These are phyloP conservation scores for Plectosphaerella sp. DNA, from an alignment of 2,329 filamentous ascomycete genomes.

Conservation along the genomic window DNA sequence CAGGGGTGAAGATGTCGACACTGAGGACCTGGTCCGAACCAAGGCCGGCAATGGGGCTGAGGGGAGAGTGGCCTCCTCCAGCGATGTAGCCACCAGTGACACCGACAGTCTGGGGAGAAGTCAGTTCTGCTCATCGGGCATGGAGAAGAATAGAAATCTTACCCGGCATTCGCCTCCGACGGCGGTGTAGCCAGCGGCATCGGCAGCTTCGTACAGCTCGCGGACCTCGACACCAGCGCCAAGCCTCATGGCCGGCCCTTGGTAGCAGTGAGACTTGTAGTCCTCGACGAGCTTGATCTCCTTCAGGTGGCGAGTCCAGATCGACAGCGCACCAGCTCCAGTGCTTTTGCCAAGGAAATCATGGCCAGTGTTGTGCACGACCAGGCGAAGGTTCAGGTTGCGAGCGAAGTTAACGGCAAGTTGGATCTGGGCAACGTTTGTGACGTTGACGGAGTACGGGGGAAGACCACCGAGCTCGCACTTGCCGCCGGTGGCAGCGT, in stretches of 20 bases:
- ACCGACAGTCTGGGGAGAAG: constrained; percentile 15
- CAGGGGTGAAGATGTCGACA: constrained; percentile 42
- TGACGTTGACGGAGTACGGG: constrained; percentile 34
- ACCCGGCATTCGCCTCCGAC: constrained; percentile 48
- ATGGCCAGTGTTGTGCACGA: constrained; percentile 50
- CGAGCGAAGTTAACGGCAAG: constrained; percentile 41
- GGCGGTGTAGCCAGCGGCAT: constrained; percentile 39
- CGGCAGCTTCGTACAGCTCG: constrained; percentile 47
- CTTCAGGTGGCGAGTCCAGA: constrained; percentile 46
- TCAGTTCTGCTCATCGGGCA: background rate
- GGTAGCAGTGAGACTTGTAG: constrained; percentile 22
- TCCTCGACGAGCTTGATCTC: constrained; percentile 17
- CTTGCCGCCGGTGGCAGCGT: constrained; percentile 18
- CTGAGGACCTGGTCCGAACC: constrained; percentile 43
- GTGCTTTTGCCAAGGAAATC: constrained; percentile 49
- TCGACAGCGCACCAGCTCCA: constrained; percentile 40
- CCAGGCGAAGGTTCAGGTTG: constrained; percentile 41
- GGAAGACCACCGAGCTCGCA: constrained; percentile 38
- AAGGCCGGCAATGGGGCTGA: constrained; percentile 37
- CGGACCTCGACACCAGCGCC: constrained; percentile 49
- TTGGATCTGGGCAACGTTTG: constrained; percentile 38
- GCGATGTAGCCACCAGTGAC: constrained; percentile 20
- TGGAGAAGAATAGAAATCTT: constrained; percentile 3
- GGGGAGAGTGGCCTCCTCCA: constrained; percentile 45
- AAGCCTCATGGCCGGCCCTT: constrained; percentile 47